phyloP scores from a whole-genome alignment of 345 rosid genomes.

The Melastoma malabathricum region DNA sequence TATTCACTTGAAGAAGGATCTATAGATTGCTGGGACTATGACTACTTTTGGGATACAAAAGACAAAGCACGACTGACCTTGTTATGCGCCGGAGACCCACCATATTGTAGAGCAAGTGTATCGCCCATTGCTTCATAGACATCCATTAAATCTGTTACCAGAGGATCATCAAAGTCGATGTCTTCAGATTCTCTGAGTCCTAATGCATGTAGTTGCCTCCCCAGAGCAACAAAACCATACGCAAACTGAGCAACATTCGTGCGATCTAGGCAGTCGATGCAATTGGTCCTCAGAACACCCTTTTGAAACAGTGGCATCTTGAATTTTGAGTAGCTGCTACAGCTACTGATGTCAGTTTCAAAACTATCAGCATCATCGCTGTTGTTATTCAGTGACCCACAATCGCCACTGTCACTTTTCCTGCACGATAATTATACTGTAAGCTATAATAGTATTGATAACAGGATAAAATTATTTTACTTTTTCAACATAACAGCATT shows the following conservation, averaged over 20 bases:
- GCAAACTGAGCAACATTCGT: slow-evolving; percentile 97
- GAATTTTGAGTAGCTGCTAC: slow-evolving; percentile 17
- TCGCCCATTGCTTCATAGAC: slow-evolving; percentile 92
- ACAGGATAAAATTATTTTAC: too few relatives aligned
- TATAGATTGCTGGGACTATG: too few relatives aligned
- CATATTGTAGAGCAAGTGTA: slow-evolving; percentile 93
- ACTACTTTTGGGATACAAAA: neutral
- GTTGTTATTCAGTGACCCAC: slow-evolving; percentile 16
- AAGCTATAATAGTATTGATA: neutral
- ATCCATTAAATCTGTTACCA: slow-evolving; percentile 71
- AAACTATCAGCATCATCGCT: slow-evolving; percentile 20
- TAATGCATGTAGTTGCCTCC: slow-evolving; percentile 61
- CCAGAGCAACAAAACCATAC: slow-evolving; percentile 79
- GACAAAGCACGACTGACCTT: slow-evolving; percentile 35
- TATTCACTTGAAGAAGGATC: too few relatives aligned
- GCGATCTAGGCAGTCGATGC: slow-evolving; percentile 96
- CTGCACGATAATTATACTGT: slow-evolving; percentile 20
- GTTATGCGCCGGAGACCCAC: slow-evolving; percentile 97
- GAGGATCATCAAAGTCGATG: slow-evolving; percentile 57
- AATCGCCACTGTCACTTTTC: slow-evolving; percentile 21
- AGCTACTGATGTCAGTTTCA: slow-evolving; percentile 17
- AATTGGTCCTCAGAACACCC: slow-evolving; percentile 87
- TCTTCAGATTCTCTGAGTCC: slow-evolving; percentile 39
- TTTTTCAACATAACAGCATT: too few relatives aligned
- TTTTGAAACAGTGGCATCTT: slow-evolving; percentile 52